A percentile compares a stretch with the other conserved stretches of the same genome.
Conservation (phyloP, 2,329 filamentous ascomycete genomes). For the Hymenotorrendiella dingleyae region DNA sequence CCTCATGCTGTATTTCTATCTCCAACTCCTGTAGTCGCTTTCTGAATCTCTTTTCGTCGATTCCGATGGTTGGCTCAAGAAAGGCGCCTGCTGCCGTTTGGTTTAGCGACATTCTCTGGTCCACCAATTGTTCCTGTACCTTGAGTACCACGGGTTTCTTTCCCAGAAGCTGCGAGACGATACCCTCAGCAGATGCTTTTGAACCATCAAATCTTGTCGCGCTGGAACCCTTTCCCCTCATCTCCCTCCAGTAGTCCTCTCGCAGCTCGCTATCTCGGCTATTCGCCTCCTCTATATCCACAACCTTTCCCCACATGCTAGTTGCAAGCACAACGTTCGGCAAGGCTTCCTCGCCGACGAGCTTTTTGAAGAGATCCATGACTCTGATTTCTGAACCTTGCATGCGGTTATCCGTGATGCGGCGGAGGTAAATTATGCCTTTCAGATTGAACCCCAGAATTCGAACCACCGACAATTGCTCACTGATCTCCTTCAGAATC, state of each 20-base stretch:
- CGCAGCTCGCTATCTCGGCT: conserved; percentile 28
- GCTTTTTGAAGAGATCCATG: conserved; percentile 38
- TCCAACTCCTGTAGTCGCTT: neutral
- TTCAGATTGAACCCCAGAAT: conserved; percentile 21
- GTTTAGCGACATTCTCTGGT: conserved; percentile 3
- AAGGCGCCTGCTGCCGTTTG: conserved; percentile 5
- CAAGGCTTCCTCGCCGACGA: conserved; percentile 37
- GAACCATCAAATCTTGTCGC: conserved; percentile 4
- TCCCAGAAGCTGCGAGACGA: conserved; percentile 23
- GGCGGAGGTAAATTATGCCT: conserved; percentile 42
- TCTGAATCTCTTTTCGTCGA: neutral
- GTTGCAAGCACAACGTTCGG: conserved; percentile 37
- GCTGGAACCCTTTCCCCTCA: conserved; percentile 4
- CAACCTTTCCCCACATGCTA: conserved; percentile 36
- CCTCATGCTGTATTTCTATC: neutral
- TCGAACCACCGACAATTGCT: conserved; percentile 1
- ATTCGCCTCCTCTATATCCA: conserved; percentile 7
- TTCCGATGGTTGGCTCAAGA: neutral
- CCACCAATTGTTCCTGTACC: conserved; percentile 34
- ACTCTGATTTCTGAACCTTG: conserved; percentile 35
- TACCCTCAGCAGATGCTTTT: conserved; percentile 6
- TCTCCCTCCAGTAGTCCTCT: conserved; percentile 7
- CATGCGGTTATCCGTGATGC: conserved; percentile 38
- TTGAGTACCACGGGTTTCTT: conserved; percentile 45
- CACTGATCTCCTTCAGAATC: conserved; percentile 34